Evolutionary conservation across 805 yeast species (phyloP), one percentile per base, ranked within the genome.

Genomic region (Hanseniaspora meyeri): DNA sequence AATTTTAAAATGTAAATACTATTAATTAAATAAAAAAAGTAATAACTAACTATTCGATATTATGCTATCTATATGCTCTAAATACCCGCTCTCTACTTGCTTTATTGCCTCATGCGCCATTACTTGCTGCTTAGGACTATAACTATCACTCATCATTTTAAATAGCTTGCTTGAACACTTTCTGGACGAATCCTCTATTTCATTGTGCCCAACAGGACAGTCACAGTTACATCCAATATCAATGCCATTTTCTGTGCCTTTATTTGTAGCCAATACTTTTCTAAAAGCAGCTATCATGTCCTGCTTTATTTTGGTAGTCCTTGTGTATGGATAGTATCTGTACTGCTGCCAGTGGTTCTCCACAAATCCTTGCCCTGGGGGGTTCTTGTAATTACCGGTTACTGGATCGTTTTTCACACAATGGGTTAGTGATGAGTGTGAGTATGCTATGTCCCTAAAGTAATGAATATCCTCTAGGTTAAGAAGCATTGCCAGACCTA

Each of bases 371-470:
- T 7, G 20, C 4, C 36, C 47, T 31, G 49, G 40, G 2, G 32
- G 29, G 24, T 53, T 53, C 17, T 46, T 20, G n/a, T 38, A 19
- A 16, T 46, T 64, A 3, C 57, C 57, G 3, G 51, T 24, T 10
- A 16, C 16, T 85, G 45, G 46, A 24, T 49, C 74, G 63, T 84
- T 84, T 11, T 70, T 69, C 0, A 97, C 96, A 72, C 97, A 90
- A 68, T 90, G 97, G 43, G 78, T 83, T 54, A 89, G 72, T 0
- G 84, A 78, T 0, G 91, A 78, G 66, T 91, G 97, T 57, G 79
- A 75, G 69, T 90, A 91, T 0, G 97, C 97, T 61, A 91, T 83
- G 65, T 91, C 97, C 60, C 96, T 73, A 70, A 91, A 91, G 69
- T 89, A 91, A 69, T 91, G 97, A 10, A 91, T 72, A 57, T 90